Conservation (phyloP, 176 grass and related monocot genomes). For the Juncus effusus region DNA sequence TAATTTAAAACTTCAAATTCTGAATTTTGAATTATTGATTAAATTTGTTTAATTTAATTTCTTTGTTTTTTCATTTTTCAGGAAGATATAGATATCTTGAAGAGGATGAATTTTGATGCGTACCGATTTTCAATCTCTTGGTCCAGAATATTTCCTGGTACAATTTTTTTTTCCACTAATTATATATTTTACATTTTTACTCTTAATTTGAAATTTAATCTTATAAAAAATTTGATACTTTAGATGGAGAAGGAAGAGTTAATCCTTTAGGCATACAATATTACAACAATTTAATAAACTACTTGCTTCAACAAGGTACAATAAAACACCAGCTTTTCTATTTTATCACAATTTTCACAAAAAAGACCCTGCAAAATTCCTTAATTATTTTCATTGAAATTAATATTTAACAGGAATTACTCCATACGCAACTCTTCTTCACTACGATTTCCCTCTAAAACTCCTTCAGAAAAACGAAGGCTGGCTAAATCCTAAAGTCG, state of each 20-base stretch:
- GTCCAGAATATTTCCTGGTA: slow-evolving; percentile 57
- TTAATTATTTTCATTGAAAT: slow-evolving; percentile 13
- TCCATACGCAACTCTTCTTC: slow-evolving; percentile 60
- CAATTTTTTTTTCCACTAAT: neutral
- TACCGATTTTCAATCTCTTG: slow-evolving; percentile 82
- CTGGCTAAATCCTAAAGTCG: slow-evolving; percentile 45
- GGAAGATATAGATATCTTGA: slow-evolving; percentile 26
- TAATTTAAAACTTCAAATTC: slow-evolving; percentile 17
- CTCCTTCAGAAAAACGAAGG: slow-evolving; percentile 66
- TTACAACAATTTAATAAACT: slow-evolving; percentile 75
- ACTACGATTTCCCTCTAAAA: slow-evolving; percentile 59
- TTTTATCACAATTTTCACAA: neutral
- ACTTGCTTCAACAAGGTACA: slow-evolving; percentile 58
- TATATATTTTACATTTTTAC: neutral
- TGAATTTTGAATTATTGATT: neutral
- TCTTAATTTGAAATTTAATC: neutral
- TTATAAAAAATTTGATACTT: too few relatives aligned
- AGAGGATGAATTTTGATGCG: slow-evolving; percentile 54
- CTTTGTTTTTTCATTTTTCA: neutral
- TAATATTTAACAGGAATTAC: slow-evolving; percentile 39
- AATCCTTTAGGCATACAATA: slow-evolving; percentile 60
- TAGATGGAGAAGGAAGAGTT: slow-evolving; percentile 48
- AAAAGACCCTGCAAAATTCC: neutral
- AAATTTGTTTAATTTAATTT: neutral
- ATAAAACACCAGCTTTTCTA: neutral